Conservation (phyloP, 2,329 filamentous ascomycete genomes). For the Lachnellula cervina region DNA sequence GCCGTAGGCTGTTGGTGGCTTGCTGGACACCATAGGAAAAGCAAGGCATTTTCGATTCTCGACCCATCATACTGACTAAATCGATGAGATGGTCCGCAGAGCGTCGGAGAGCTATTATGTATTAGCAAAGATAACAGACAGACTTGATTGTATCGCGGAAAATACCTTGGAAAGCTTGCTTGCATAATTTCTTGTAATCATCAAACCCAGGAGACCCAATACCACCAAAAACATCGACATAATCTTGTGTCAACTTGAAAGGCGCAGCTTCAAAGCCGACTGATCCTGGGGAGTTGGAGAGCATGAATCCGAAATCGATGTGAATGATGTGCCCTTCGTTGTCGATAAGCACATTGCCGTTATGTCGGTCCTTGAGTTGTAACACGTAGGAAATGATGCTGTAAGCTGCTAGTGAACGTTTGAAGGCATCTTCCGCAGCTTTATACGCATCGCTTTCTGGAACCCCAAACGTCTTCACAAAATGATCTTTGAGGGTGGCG, state of each 20-base stretch:
- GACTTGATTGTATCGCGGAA: neutral
- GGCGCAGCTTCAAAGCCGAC: slow-evolving; percentile 84
- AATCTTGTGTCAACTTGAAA: slow-evolving; percentile 82
- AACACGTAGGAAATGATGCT: slow-evolving; percentile 80
- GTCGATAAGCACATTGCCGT: slow-evolving; percentile 81
- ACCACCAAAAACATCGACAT: slow-evolving; percentile 77
- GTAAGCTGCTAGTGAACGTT: slow-evolving; percentile 76
- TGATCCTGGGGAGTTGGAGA: slow-evolving; percentile 78
- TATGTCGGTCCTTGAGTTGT: slow-evolving; percentile 81
- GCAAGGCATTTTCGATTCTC: slow-evolving; percentile 79
- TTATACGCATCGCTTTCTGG: slow-evolving; percentile 64
- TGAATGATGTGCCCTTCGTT: slow-evolving; percentile 83
- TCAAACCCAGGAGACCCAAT: slow-evolving; percentile 64
- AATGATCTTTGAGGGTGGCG: slow-evolving; percentile 77
- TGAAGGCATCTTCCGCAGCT: slow-evolving; percentile 72
- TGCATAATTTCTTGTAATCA: slow-evolving; percentile 74
- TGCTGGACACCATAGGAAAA: slow-evolving; percentile 69
- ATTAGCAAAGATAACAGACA: slow-evolving; percentile 10
- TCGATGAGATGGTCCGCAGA: slow-evolving; percentile 79
- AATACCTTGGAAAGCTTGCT: slow-evolving; percentile 73
- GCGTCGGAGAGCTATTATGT: slow-evolving; percentile 57
- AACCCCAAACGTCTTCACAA: slow-evolving; percentile 71
- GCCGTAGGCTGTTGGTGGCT: slow-evolving; percentile 63
- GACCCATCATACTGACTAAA: slow-evolving; percentile 78
- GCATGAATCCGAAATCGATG: slow-evolving; percentile 87